These are phyloP conservation scores for Saccharomycopsis malanga DNA, from an alignment of 805 yeast species.

Conservation along the genomic window DNA sequence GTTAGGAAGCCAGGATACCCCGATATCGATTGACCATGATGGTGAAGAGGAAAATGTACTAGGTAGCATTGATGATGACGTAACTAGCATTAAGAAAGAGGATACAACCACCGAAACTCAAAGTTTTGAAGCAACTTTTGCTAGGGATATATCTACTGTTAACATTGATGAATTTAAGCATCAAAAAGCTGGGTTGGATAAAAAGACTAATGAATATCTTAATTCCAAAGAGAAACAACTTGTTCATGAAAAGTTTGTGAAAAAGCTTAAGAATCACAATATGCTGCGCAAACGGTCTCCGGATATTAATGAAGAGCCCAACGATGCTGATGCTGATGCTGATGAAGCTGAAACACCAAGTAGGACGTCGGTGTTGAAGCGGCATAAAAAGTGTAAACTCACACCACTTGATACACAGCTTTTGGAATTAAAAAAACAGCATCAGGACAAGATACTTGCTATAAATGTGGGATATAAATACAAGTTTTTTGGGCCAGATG, in stretches of 20 bases:
- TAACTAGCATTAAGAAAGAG: too few relatives aligned
- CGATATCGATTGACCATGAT: too few relatives aligned
- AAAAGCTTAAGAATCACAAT: constrained; percentile 6
- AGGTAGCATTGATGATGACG: too few relatives aligned
- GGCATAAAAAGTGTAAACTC: constrained; percentile 27
- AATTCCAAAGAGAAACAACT: constrained; percentile 3
- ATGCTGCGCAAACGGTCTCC: neutral
- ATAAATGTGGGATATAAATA: constrained; percentile 91
- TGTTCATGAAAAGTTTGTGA: constrained; percentile 1
- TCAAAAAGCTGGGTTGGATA: too few relatives aligned
- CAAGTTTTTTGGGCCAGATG: constrained; percentile 82
- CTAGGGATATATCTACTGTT: too few relatives aligned
- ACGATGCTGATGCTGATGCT: neutral
- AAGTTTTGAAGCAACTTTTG: too few relatives aligned
- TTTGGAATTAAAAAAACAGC: constrained; percentile 49
- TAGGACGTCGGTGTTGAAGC: neutral
- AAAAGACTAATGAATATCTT: neutral
- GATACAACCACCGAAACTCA: too few relatives aligned
- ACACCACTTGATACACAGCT: constrained; percentile 83
- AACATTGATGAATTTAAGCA: too few relatives aligned
- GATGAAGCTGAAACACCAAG: neutral
- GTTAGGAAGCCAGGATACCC: too few relatives aligned
- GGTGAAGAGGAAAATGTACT: too few relatives aligned
- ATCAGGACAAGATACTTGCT: constrained; percentile 66
- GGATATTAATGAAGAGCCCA: neutral